These are phyloP conservation scores for Phaeosphaeriaceae sp. DNA, from an alignment of 2,329 filamentous ascomycete genomes.

Conservation along the genomic window DNA sequence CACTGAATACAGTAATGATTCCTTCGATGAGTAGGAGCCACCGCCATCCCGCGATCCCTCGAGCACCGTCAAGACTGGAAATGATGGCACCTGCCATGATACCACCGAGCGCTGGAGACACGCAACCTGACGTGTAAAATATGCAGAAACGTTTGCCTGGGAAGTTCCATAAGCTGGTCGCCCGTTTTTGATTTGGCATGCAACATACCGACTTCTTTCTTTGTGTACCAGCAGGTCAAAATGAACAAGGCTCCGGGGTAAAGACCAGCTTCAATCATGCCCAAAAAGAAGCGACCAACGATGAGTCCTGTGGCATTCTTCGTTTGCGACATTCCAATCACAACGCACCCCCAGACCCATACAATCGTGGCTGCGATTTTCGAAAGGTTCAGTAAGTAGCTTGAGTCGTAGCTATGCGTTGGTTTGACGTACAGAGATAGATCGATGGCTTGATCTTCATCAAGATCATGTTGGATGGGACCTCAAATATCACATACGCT, in stretches of 20 bases:
- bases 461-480: background rate
- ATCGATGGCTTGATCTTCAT: background rate
- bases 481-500: background rate
- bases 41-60: slow-evolving; percentile 8
- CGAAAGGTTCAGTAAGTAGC: background rate
- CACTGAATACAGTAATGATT: slow-evolving; percentile 4
- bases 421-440: background rate
- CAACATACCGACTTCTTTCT: background rate
- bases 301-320: background rate
- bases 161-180: background rate
- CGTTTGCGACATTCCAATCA: background rate
- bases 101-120: slow-evolving; percentile 7
- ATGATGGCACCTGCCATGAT: slow-evolving; percentile 9
- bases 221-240: background rate
- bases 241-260: background rate
- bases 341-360: background rate
- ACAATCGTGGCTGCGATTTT: background rate
- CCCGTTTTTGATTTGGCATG: background rate
- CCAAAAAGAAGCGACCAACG: background rate
- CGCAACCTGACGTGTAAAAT: slow-evolving; percentile 9
- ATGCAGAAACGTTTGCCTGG: slow-evolving; percentile 12
- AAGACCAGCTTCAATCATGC: background rate
- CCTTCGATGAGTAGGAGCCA: slow-evolving; percentile 5
- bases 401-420: background rate
- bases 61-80: slow-evolving; percentile 6